Base-by-base conservation (phyloP, 768 basidiomycete genomes). In the Russula vinacea region DNA sequence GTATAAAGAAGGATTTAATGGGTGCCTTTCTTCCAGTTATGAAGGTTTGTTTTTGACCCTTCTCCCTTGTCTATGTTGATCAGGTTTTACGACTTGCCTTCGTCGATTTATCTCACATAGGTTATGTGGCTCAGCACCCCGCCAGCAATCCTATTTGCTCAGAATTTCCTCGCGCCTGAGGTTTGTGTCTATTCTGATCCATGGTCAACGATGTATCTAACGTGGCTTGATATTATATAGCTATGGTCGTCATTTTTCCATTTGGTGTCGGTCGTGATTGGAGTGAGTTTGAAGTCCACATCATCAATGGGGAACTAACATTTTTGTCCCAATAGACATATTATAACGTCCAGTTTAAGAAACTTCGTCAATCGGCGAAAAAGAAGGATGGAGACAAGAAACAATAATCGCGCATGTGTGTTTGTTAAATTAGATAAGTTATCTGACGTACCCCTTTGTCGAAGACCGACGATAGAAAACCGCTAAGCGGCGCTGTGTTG, bases 201-300 rank as follows among this genome's bases (percentile, higher is more conserved):
- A n/a, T 2, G 32, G 14, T 16, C 42, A 44, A 33, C 51, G 32
- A 35, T 9, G 10, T 22, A 13, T 35, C 22, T n/a, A 33, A 9
- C 17, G 11, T 22, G 3, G 50, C 29, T 7, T 26, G 44, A 13
- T 26, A 24, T 39, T 16, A 32, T 55, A 19, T 58, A 91, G 88
- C 79, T 92, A 50, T 93, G 92, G 92, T 89, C 90, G 0, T 89
- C 89, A 10, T 95, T 90, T 78, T 94, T 94, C 81, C 92, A 87
- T 73, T 69, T 82, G 40, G 77, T 94, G 47, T 84, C 86, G 72
- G 92, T 94, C 72, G 73, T 84, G 24, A 78, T 91, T 14, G 91
- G 91, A 24, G 91, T 92, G 71, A 70, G 88, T 78, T 10, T 29
- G 37, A 51, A 16, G 2, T 29, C 5, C 56, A 67, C 64, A 60